Conservation (phyloP, 768 basidiomycete genomes). For the Suillus tomentosus region DNA sequence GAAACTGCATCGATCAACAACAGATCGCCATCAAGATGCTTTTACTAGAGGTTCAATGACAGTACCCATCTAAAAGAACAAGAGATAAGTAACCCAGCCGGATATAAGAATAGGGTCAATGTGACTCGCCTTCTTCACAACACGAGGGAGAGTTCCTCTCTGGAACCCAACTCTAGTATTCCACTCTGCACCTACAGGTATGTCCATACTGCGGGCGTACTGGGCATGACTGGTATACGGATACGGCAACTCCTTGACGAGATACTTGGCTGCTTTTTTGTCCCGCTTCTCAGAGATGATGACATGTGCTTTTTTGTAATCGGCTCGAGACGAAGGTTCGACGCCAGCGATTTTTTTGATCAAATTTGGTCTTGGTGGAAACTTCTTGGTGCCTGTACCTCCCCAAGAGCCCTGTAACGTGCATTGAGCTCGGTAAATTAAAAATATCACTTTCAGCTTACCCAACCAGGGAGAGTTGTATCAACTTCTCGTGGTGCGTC, state of each 20-base stretch:
- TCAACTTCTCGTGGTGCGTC: slow-evolving; percentile 91
- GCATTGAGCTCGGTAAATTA: slow-evolving; percentile 5
- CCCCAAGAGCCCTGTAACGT: slow-evolving; percentile 84
- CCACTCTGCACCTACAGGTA: slow-evolving; percentile 89
- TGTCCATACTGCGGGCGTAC: slow-evolving; percentile 82
- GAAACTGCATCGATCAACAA: neutral
- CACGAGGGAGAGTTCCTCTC: slow-evolving; percentile 77
- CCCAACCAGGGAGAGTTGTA: slow-evolving; percentile 94
- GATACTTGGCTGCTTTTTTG: slow-evolving; percentile 89
- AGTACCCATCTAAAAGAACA: slow-evolving; percentile 56
- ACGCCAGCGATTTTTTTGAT: slow-evolving; percentile 85
- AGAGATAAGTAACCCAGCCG: slow-evolving; percentile 8
- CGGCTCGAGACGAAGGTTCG: slow-evolving; percentile 75
- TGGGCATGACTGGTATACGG: slow-evolving; percentile 94
- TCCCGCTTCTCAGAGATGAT: slow-evolving; percentile 97
- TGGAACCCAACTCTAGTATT: slow-evolving; percentile 88
- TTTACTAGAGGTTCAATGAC: slow-evolving; percentile 73
- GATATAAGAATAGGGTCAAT: slow-evolving; percentile 16
- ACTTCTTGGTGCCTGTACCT: slow-evolving; percentile 68
- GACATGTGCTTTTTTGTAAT: slow-evolving; percentile 82
- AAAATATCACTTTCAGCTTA: slow-evolving; percentile 31
- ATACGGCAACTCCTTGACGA: slow-evolving; percentile 88
- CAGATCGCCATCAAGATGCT: slow-evolving; percentile 29
- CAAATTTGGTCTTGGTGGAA: slow-evolving; percentile 63
- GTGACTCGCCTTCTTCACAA: slow-evolving; percentile 76